Evolutionary conservation across 148 eudicot species (phyloP).

Genomic region (Silene latifolia): DNA sequence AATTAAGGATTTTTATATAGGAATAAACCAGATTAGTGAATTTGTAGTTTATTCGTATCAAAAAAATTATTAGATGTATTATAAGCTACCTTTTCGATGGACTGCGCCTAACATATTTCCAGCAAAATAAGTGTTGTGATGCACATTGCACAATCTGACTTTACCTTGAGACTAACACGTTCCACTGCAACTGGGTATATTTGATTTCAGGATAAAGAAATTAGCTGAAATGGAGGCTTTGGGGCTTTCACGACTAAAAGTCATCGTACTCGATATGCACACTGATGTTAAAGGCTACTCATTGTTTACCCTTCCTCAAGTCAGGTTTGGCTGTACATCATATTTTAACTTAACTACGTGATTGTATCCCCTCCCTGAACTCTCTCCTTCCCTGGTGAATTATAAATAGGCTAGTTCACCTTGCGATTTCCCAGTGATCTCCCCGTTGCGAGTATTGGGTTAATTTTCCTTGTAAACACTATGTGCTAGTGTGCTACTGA

Average conservation of each 20-base stretch:
- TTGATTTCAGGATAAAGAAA: slow-evolving; percentile 75
- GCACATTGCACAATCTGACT: background rate
- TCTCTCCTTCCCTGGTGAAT: too few relatives aligned
- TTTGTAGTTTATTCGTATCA: too few relatives aligned
- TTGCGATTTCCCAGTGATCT: background rate
- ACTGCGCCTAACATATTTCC: background rate
- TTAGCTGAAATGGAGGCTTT: slow-evolving; percentile 79
- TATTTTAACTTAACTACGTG: background rate
- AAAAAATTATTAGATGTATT: background rate
- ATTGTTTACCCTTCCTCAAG: slow-evolving; percentile 78
- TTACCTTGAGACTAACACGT: background rate
- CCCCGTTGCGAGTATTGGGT: background rate
- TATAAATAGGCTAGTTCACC: background rate
- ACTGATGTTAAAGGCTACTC: slow-evolving; percentile 92
- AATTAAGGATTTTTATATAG: too few relatives aligned
- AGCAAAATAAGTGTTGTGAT: background rate
- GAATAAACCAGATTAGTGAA: too few relatives aligned
- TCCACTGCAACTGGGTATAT: background rate
- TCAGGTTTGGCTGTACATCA: slow-evolving; percentile 51
- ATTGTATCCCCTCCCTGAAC: too few relatives aligned
- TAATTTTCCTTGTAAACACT: background rate
- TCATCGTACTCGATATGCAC: slow-evolving; percentile 76
- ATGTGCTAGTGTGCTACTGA: too few relatives aligned
- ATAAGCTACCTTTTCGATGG: background rate
- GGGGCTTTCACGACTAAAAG: slow-evolving; percentile 59